These are phyloP conservation scores for Suillus cothurnatus DNA, from an alignment of 768 basidiomycete species.

Conservation along the genomic window DNA sequence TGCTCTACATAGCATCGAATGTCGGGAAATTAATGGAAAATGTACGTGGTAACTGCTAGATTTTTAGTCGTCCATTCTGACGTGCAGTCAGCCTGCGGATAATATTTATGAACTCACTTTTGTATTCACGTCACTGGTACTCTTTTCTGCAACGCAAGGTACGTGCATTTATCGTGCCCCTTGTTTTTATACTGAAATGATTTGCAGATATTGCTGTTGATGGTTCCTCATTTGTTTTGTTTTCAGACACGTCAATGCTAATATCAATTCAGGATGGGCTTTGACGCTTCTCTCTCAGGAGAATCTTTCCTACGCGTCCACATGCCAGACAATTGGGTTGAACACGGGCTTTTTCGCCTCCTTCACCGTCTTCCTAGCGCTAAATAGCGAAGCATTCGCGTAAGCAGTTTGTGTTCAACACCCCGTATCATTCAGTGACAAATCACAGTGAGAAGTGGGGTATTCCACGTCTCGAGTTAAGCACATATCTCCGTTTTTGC, in stretches of 20 bases:
- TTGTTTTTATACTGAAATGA: conserved; percentile 19
- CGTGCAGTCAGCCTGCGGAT: conserved; percentile 65
- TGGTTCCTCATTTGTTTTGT: conserved; percentile 53
- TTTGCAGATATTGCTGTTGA: conserved; percentile 92
- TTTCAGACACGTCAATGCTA: conserved; percentile 33
- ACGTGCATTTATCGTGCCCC: conserved; percentile 18
- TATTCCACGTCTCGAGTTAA: conserved; percentile 68
- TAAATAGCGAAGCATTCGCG: conserved; percentile 94
- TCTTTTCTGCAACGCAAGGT: conserved; percentile 98
- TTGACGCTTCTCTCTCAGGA: conserved; percentile 87
- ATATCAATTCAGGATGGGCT: conserved; percentile 64
- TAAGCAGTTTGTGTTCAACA: conserved; percentile 36
- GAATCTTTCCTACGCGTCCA: conserved; percentile 94
- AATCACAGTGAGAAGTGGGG: conserved; percentile 69
- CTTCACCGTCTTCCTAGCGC: conserved; percentile 95
- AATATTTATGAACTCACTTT: conserved; percentile 77
- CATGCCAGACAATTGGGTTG: conserved; percentile 96
- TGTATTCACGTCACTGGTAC: conserved; percentile 86
- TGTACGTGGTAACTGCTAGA: conserved; percentile 42
- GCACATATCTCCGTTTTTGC: conserved; percentile 87
- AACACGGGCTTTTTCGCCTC: conserved; percentile 95
- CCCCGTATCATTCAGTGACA: conserved; percentile 13
- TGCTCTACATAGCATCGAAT: conserved; percentile 76
- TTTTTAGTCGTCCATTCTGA: conserved; percentile 11
- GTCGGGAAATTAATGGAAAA: conserved; percentile 78